phyloP scores from a whole-genome alignment of 192 early-diverging fungal species.

The Entomortierella lignicola region DNA sequence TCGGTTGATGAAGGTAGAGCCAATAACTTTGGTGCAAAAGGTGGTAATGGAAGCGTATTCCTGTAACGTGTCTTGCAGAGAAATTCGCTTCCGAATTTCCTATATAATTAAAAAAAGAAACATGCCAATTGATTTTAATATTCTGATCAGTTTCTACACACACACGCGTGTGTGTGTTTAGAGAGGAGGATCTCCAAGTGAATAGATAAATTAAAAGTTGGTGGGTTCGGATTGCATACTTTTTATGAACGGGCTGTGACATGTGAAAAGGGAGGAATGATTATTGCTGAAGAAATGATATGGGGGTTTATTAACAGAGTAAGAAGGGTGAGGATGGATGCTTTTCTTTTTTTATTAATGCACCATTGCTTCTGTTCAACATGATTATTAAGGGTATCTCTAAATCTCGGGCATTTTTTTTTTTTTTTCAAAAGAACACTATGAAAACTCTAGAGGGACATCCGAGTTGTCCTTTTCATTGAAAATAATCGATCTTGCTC shows the following conservation, averaged over 20 bases:
- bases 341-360: too few species aligned
- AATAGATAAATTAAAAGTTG: too few species aligned
- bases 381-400: background rate
- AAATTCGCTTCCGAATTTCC: slow-evolving; percentile 61
- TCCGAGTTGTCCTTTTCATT: slow-evolving; percentile 54
- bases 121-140: background rate
- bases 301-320: background rate
- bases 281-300: background rate
- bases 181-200: too few species aligned
- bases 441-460: slow-evolving; percentile 40
- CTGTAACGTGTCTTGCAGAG: slow-evolving; percentile 64
- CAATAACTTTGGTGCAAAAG: slow-evolving; percentile 62
- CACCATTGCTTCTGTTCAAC: background rate
- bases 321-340: background rate
- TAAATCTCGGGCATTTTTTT: background rate
- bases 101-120: slow-evolving; percentile 6
- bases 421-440: background rate
- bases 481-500: slow-evolving; percentile 64
- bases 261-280: background rate
- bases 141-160: background rate
- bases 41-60: slow-evolving; percentile 59
- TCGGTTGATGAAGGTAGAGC: slow-evolving; percentile 55
- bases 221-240: slow-evolving; percentile 20
- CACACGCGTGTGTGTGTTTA: background rate
- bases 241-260: slow-evolving; percentile 48